Conservation (phyloP, 1,139 yeast genomes). For the Kurtzmaniella natalensis region DNA sequence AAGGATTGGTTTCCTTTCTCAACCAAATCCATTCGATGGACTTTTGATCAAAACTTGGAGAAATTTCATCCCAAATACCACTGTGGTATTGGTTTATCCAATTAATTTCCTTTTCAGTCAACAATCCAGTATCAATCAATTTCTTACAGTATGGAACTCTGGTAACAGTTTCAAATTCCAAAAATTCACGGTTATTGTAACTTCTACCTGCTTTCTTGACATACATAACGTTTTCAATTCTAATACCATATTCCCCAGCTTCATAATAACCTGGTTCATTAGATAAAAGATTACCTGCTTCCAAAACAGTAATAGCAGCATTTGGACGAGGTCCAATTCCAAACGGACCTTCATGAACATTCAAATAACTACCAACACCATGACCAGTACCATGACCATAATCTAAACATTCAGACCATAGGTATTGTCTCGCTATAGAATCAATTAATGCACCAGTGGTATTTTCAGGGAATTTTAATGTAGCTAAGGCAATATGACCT, state of each 20-base stretch:
- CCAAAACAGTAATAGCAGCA: slow-evolving; percentile 43
- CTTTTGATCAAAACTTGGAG: slow-evolving; percentile 43
- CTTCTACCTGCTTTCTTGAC: slow-evolving; percentile 47
- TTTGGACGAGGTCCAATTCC: slow-evolving; percentile 74
- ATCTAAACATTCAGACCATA: slow-evolving; percentile 86
- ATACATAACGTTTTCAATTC: slow-evolving; percentile 82
- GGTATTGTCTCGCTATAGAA: slow-evolving; percentile 79
- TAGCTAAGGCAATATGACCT: slow-evolving; percentile 82
- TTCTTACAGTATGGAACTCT: slow-evolving; percentile 81
- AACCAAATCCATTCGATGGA: slow-evolving; percentile 68
- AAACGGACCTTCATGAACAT: slow-evolving; percentile 96
- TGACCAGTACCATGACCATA: slow-evolving; percentile 97
- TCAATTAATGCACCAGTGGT: slow-evolving; percentile 84
- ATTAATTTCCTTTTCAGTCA: slow-evolving; percentile 56
- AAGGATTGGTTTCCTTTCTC: slow-evolving; percentile 59
- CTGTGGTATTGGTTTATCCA: slow-evolving; percentile 72
- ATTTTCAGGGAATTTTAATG: slow-evolving; percentile 78
- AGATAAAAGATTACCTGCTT: slow-evolving; percentile 75
- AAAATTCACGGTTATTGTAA: slow-evolving; percentile 52
- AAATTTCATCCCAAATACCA: slow-evolving; percentile 54
- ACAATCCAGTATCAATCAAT: slow-evolving; percentile 54
- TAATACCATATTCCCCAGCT: slow-evolving; percentile 88
- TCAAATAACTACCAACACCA: slow-evolving; percentile 89
- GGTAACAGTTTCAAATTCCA: slow-evolving; percentile 81
- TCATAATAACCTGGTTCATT: slow-evolving; percentile 97